Percentiles rank a stretch among this genome's conserved stretches.
These are phyloP conservation scores for Capronia americana DNA, from an alignment of 2,329 filamentous ascomycete species.

Conservation along the genomic window DNA sequence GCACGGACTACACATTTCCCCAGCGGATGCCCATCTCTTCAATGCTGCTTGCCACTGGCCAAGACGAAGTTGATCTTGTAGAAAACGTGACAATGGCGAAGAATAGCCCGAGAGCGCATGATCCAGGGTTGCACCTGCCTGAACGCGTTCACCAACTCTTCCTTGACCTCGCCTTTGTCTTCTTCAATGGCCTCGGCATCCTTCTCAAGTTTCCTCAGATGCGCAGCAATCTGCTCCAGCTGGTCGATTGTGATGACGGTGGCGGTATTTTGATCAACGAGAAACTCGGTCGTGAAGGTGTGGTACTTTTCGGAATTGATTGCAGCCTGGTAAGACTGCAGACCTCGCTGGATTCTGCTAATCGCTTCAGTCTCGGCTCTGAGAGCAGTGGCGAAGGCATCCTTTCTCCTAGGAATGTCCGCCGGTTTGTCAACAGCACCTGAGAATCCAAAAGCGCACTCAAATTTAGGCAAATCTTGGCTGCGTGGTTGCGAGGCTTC, in stretches of 20 bases:
- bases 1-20: neutral
- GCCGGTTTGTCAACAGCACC: conserved; percentile 21
- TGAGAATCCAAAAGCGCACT: conserved; percentile 31
- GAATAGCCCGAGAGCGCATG: conserved; percentile 22
- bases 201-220: conserved; percentile 25
- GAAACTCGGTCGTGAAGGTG: conserved; percentile 30
- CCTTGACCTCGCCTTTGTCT: conserved; percentile 22
- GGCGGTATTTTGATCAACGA: conserved; percentile 31
- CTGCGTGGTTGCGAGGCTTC: neutral
- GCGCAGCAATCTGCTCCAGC: conserved; percentile 26
- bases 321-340: conserved; percentile 29
- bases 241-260: conserved; percentile 28
- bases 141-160: conserved; percentile 24
- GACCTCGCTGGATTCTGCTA: conserved; percentile 21
- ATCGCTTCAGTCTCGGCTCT: conserved; percentile 23
- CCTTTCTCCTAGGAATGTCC: conserved; percentile 22
- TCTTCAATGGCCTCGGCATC: conserved; percentile 23
- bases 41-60: conserved; percentile 10
- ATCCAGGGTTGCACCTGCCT: conserved; percentile 29
- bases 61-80: conserved; percentile 39
- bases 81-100: conserved; percentile 33
- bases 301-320: conserved; percentile 33
- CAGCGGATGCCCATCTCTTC: conserved; percentile 4
- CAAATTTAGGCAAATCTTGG: conserved; percentile 19
- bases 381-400: conserved; percentile 22